phyloP scores from a whole-genome alignment of 176 grass and related monocot species.

The Phragmites australis region DNA sequence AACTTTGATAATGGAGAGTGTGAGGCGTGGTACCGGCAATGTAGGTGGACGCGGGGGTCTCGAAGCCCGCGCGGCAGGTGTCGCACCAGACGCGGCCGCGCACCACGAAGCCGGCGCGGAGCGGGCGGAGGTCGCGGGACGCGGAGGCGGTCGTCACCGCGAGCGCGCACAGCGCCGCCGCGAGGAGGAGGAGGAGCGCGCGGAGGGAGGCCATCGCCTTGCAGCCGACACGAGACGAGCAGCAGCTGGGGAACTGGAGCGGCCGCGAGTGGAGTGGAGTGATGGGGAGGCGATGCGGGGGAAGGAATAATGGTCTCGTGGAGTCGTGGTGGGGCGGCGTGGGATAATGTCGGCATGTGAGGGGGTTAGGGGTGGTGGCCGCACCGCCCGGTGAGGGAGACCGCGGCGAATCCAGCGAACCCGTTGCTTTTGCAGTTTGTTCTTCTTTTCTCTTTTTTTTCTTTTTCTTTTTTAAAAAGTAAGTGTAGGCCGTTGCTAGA shows the following conservation, averaged over 20 bases:
- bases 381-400: too few relatives aligned
- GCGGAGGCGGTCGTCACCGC: slow-evolving; percentile 19
- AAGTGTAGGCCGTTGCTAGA: too few relatives aligned
- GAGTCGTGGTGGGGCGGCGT: not conserved
- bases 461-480: too few relatives aligned
- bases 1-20: not conserved
- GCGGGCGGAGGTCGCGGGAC: slow-evolving; percentile 42
- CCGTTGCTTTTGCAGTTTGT: too few relatives aligned
- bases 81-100: slow-evolving; percentile 90
- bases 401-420: too few relatives aligned
- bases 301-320: slow-evolving; percentile 12
- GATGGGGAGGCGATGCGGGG: not conserved
- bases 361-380: too few relatives aligned
- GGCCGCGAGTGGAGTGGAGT: not conserved
- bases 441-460: too few relatives aligned
- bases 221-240: not conserved
- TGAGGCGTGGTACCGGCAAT: slow-evolving; percentile 50
- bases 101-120: slow-evolving; percentile 54
- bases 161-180: slow-evolving; percentile 5
- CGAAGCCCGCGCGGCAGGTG: slow-evolving; percentile 80
- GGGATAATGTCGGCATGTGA: slow-evolving; percentile 13
- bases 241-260: not conserved
- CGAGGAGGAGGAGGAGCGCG: slow-evolving; percentile 34
- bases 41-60: slow-evolving; percentile 88
- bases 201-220: slow-evolving; percentile 31